Base-by-base conservation (phyloP, 148 eudicot genomes). In the Cornus suecica region DNA sequence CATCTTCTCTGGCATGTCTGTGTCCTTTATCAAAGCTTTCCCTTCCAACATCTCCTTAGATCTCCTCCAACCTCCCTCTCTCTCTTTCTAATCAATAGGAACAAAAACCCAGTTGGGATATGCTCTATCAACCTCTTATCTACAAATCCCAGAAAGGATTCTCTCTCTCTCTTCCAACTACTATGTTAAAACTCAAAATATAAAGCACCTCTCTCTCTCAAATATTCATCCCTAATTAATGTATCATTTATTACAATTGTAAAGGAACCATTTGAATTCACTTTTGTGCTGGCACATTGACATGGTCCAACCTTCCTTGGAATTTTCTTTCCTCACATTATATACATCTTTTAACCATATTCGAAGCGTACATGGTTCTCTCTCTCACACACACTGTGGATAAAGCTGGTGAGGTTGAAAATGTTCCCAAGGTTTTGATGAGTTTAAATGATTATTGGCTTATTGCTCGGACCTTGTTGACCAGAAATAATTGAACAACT, bases 1-100 rank as follows among this genome's bases (percentile, higher is more conserved):
- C 99, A 95, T 91, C 87, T 88, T 95, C 83, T 74, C 11, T 8
- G 99, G 97, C 99, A 95, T 95, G 76, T 95, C 99, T 77, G 98
- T 88, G 64, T 95, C 99, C 63, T 91, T 93, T 41, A 93, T 81
- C 83, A 90, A 22, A 28, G 90, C 99, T 76, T 93, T 95, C 67
- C 99, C 99, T 86, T 95, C 98, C 88, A 95, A 84, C 99, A 91
- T 95, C 77, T 73, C 42, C 9, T 10, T 37, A 37, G 42, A 37
- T 37, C 42, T 37, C 42, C 42, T 6, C 42, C 6, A 37, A 37
- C 34, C 41, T 63, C 32, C 58, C 67, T 74, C 25, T 76, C 64
- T 66, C 68, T 41, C 20, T 24, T 48, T 22, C 64, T 31, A 22
- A 56, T 5, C 27, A 29, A 9, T 41, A n/a, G 5, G 2, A 14